phyloP scores from a whole-genome alignment of 2,329 filamentous ascomycete species.

The Cercospora janseana region DNA sequence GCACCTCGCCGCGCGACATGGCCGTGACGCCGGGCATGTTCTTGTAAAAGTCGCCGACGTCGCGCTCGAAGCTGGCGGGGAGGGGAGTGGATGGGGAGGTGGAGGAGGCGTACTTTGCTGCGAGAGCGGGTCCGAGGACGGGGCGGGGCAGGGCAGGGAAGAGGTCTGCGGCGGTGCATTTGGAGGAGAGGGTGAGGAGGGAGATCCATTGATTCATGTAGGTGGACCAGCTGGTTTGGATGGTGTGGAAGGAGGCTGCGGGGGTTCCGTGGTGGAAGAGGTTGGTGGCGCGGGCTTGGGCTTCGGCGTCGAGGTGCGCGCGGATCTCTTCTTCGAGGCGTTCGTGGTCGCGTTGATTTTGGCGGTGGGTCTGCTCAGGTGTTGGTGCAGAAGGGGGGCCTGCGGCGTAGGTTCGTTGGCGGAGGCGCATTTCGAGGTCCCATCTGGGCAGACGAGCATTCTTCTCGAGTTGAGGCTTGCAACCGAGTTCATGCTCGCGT shows the following conservation, averaged over 20 bases:
- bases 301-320: background rate
- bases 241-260: background rate
- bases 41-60: slow-evolving; percentile 9
- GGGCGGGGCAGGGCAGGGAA: slow-evolving; percentile 2
- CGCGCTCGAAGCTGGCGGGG: background rate
- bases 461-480: background rate
- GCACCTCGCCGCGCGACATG: background rate
- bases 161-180: background rate
- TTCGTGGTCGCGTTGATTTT: background rate
- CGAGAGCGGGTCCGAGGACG: background rate
- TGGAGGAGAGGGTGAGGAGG: background rate
- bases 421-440: background rate
- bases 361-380: background rate
- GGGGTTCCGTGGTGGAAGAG: background rate
- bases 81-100: too few relatives aligned
- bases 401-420: background rate
- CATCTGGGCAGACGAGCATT: background rate
- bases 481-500: background rate
- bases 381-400: background rate
- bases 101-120: background rate
- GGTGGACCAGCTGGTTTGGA: slow-evolving; percentile 7
- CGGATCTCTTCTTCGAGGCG: slow-evolving; percentile 9
- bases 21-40: slow-evolving; percentile 8
- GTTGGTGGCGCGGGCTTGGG: background rate
- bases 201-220: slow-evolving; percentile 10